These are phyloP conservation scores for Candida maltosa DNA, from an alignment of 805 yeast species.

Conservation along the genomic window DNA sequence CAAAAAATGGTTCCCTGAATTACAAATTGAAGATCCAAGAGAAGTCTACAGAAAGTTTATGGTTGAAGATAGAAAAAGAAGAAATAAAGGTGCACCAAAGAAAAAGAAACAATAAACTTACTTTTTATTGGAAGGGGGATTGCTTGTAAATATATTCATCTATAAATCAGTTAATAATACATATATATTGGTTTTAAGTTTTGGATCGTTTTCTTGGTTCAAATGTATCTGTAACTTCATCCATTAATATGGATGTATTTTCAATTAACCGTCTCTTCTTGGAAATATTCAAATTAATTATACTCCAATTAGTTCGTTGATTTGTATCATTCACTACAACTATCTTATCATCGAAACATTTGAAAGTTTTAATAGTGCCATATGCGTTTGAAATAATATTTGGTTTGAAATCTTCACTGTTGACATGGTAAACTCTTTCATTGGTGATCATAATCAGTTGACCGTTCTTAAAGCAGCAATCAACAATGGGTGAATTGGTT, in stretches of 20 bases:
- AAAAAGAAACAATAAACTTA: constrained; percentile 43
- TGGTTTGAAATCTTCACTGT: neutral
- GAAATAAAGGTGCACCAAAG: constrained; percentile 88
- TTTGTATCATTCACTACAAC: neutral
- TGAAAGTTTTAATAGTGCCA: neutral
- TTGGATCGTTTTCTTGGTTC: constrained; percentile 9
- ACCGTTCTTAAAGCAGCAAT: too few relatives aligned
- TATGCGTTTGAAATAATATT: neutral
- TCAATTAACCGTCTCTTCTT: constrained; percentile 3
- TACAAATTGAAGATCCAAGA: constrained; percentile 58
- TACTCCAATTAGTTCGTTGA: too few relatives aligned
- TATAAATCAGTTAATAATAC: constrained; percentile 7
- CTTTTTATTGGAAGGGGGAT: neutral
- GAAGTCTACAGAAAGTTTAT: constrained; percentile 67
- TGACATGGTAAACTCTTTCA: too few relatives aligned
- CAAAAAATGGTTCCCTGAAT: constrained; percentile 49
- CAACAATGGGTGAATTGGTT: constrained; percentile 1
- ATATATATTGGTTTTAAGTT: neutral
- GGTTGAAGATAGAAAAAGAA: constrained; percentile 66
- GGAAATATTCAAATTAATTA: neutral
- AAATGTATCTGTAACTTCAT: constrained; percentile 29
- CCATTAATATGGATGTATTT: constrained; percentile 5
- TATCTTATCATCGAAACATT: neutral
- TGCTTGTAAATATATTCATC: constrained; percentile 8
- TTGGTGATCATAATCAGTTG: too few relatives aligned